Conservation (phyloP, 2,329 filamentous ascomycete species). For the Drechslerella dactyloides region DNA sequence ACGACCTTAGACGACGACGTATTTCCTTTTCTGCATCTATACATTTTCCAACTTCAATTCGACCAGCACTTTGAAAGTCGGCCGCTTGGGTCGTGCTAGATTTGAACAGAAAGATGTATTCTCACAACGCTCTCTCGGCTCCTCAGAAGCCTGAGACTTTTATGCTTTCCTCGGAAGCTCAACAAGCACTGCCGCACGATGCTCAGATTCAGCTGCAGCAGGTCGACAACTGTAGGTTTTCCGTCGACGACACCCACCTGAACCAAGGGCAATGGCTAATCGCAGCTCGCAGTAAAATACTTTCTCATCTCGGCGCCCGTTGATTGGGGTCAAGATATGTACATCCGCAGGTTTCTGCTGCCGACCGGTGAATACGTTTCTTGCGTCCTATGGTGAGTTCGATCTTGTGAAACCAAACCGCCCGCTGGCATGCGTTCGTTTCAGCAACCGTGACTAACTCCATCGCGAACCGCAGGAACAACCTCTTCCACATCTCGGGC, state of each 20-base stretch:
- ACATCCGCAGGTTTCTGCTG: conserved; percentile 91
- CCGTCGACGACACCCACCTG: not conserved
- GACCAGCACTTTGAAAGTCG: conserved; percentile 40
- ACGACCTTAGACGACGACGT: conserved; percentile 40
- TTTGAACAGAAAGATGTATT: conserved; percentile 68
- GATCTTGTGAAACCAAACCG: conserved; percentile 12
- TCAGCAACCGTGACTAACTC: conserved; percentile 49
- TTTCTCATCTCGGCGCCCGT: conserved; percentile 98
- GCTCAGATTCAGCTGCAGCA: conserved; percentile 96
- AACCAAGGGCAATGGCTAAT: conserved; percentile 24
- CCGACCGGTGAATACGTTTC: conserved; percentile 99
- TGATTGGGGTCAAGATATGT: conserved; percentile 95
- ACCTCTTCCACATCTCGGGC: conserved; percentile 98
- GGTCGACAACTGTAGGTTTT: conserved; percentile 87
- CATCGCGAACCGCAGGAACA: conserved; percentile 70
- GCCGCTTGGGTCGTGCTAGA: conserved; percentile 49
- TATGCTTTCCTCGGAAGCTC: conserved; percentile 95
- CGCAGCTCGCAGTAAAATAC: conserved; percentile 78
- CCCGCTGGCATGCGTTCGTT: conserved; percentile 4
- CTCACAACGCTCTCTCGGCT: conserved; percentile 84
- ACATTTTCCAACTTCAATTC: conserved; percentile 25
- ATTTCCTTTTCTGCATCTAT: conserved; percentile 7
- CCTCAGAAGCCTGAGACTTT: conserved; percentile 98
- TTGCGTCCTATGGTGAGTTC: conserved; percentile 82
- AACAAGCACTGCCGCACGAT: conserved; percentile 94